A percentile compares a stretch with the other conserved stretches of the same genome.
Evolutionary conservation across 306 rosid genomes (phyloP).

Genomic region (Quillaja saponaria): DNA sequence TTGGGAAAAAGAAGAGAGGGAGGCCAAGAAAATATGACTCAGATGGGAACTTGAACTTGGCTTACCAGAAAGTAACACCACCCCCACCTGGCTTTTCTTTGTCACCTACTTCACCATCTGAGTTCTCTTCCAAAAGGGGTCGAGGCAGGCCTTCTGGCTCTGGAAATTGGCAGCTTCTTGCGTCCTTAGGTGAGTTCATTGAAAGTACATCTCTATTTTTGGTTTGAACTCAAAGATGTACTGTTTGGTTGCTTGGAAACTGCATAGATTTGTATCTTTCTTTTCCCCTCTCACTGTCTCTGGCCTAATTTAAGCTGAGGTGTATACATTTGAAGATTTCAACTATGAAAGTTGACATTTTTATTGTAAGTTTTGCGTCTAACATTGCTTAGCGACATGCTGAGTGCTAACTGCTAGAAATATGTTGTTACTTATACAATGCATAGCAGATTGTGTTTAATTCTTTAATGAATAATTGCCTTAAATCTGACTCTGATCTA

Average conservation of each 20-base stretch:
- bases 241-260: conserved; percentile 36
- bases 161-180: conserved; percentile 53
- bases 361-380: conserved; percentile 8
- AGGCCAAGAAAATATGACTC: conserved; percentile 83
- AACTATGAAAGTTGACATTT: neutral
- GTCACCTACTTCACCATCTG: conserved; percentile 44
- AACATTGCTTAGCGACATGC: neutral
- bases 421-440: neutral
- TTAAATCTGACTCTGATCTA: conserved; percentile 36
- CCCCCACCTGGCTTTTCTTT: conserved; percentile 54
- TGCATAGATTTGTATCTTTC: conserved; percentile 6
- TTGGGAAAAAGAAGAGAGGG: conserved; percentile 78
- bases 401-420: no score
- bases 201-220: conserved; percentile 1
- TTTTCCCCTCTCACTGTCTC: conserved; percentile 1
- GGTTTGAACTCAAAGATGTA: conserved; percentile 16
- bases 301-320: conserved; percentile 10
- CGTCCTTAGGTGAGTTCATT: conserved; percentile 67
- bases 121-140: conserved; percentile 54
- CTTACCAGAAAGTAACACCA: conserved; percentile 30
- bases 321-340: neutral
- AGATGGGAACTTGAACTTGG: conserved; percentile 55
- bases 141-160: conserved; percentile 63
- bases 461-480: neutral
- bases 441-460: conserved; percentile 3